Conservation (phyloP, 2,329 filamentous ascomycete genomes). For the Cladobotryum protrusum region DNA sequence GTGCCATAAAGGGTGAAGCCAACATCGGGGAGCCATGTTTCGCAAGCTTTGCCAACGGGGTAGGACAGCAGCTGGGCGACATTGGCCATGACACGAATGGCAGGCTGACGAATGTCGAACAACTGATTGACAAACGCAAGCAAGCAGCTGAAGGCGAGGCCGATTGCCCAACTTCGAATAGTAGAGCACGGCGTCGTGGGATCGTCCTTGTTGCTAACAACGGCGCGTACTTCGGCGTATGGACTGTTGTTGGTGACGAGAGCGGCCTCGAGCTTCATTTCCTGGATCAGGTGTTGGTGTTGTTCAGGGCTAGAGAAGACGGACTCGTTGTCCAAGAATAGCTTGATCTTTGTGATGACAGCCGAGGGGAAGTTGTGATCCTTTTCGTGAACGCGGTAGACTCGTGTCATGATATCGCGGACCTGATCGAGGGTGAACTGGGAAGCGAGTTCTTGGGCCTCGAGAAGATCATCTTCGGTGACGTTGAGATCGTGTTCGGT, state of each 20-base stretch:
- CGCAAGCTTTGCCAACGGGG: slow-evolving; percentile 46
- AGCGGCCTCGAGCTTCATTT: slow-evolving; percentile 51
- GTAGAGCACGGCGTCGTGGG: slow-evolving; percentile 44
- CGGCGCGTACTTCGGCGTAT: slow-evolving; percentile 51
- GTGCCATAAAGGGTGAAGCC: slow-evolving; percentile 42
- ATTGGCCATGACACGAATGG: slow-evolving; percentile 48
- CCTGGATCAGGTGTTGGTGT: slow-evolving; percentile 41
- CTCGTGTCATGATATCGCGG: slow-evolving; percentile 35
- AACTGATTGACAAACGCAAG: slow-evolving; percentile 51
- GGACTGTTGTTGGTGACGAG: slow-evolving; percentile 51
- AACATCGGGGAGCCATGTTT: slow-evolving; percentile 44
- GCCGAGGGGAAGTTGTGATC: slow-evolving; percentile 37
- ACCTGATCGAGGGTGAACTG: slow-evolving; percentile 38
- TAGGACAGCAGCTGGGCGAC: slow-evolving; percentile 53
- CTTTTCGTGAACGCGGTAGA: slow-evolving; percentile 35
- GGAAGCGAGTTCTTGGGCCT: slow-evolving; percentile 39
- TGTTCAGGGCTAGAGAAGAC: slow-evolving; percentile 40
- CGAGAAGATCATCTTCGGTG: slow-evolving; percentile 40
- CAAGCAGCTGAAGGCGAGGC: slow-evolving; percentile 43
- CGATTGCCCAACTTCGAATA: slow-evolving; percentile 48
- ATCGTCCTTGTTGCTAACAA: slow-evolving; percentile 51
- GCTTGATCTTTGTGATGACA: slow-evolving; percentile 35
- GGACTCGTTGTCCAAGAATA: slow-evolving; percentile 38
- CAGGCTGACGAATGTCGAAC: slow-evolving; percentile 51
- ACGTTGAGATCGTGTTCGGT: slow-evolving; percentile 38